Evolutionary conservation across 2,329 filamentous ascomycete genomes (phyloP).

Genomic region (Penicillium sp.): DNA sequence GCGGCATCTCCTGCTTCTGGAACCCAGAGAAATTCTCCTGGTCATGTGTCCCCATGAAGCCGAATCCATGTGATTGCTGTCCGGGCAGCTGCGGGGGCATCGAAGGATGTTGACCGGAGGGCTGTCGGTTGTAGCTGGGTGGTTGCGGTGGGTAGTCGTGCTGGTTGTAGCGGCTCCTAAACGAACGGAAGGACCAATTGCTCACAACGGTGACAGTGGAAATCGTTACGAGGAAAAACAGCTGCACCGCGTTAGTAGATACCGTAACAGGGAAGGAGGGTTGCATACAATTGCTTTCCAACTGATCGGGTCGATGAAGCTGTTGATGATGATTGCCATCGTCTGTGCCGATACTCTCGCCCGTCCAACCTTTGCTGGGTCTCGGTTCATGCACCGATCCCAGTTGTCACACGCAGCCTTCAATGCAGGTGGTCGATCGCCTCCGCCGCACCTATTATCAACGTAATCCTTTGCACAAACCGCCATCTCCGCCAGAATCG

Average conservation of each 20-base stretch:
- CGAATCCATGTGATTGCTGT: conserved; percentile 33
- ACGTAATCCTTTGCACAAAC: conserved; percentile 74
- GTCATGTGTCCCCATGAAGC: conserved; percentile 29
- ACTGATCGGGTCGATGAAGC: conserved; percentile 87
- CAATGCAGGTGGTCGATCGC: conserved; percentile 73
- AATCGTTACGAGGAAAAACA: conserved; percentile 43
- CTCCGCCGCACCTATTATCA: conserved; percentile 74
- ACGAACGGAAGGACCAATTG: conserved; percentile 64
- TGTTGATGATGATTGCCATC: conserved; percentile 90
- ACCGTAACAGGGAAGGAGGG: neutral
- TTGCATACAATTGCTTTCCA: conserved; percentile 74
- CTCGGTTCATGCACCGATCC: conserved; percentile 85
- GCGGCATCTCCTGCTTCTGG: conserved; percentile 33
- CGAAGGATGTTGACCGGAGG: conserved; percentile 28
- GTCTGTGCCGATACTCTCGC: conserved; percentile 84
- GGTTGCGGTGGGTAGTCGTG: conserved; percentile 33
- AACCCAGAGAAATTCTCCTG: conserved; percentile 24
- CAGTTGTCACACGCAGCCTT: conserved; percentile 76
- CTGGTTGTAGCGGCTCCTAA: conserved; percentile 45
- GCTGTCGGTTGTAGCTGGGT: conserved; percentile 30
- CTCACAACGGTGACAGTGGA: conserved; percentile 60
- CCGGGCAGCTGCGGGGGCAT: conserved; percentile 32
- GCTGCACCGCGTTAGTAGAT: conserved; percentile 32
- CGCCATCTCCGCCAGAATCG: conserved; percentile 73
- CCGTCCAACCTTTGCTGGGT: conserved; percentile 76